Conservation (phyloP, 805 yeast species). For the Aciculoconidium aculeatum region DNA sequence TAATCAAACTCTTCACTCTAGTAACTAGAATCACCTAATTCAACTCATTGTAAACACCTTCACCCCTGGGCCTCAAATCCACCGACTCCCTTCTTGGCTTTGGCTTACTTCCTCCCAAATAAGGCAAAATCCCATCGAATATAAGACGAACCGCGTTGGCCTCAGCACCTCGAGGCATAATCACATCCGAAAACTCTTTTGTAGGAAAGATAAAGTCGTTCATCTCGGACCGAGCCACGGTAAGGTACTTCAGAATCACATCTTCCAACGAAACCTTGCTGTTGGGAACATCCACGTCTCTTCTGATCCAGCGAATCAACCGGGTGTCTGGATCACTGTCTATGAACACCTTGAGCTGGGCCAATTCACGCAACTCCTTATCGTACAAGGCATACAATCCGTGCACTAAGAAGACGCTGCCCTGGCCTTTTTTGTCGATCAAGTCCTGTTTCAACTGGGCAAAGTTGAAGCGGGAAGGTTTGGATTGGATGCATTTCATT, state of each 20-base stretch:
- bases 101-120: too few relatives aligned
- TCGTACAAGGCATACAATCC: conserved; percentile 81
- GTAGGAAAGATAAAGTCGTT: conserved; percentile 61
- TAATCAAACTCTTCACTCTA: too few relatives aligned
- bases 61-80: too few relatives aligned
- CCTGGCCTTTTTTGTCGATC: conserved; percentile 12
- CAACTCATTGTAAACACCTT: too few relatives aligned
- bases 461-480: conserved; percentile 42
- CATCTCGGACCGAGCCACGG: conserved; percentile 60
- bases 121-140: conserved; percentile 56
- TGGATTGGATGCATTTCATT: conserved; percentile 15
- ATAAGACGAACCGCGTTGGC: conserved; percentile 50
- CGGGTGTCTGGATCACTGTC: conserved; percentile 85
- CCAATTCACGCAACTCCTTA: conserved; percentile 44
- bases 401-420: conserved; percentile 46
- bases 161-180: conserved; percentile 68
- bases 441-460: conserved; percentile 17
- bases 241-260: conserved; percentile 45
- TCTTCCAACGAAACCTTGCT: conserved; percentile 21
- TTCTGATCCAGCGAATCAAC: conserved; percentile 68
- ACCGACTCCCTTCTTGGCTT: too few relatives aligned
- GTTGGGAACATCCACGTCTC: conserved; percentile 25
- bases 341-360: conserved; percentile 65
- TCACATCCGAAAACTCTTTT: conserved; percentile 66
- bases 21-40: too few relatives aligned